Evolutionary conservation across 768 basidiomycete genomes (phyloP), one percentile per base, ranked within the genome.

Genomic region (Lactarius pseudohatsudake): DNA sequence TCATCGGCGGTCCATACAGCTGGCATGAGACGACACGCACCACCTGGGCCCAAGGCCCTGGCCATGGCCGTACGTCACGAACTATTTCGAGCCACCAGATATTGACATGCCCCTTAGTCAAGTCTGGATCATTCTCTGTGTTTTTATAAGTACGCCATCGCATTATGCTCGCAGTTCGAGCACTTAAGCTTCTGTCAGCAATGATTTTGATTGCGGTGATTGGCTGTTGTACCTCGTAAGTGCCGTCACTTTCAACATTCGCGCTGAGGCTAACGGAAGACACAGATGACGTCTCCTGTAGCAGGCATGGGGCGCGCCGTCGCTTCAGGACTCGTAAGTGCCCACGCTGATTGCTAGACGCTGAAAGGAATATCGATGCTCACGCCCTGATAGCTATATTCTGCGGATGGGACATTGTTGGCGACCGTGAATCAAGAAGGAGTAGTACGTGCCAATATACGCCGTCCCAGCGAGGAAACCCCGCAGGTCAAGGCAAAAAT

Each of bases 141-240:
- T 79, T 94, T 87, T 75, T 94, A 92, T 71, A 81, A 84, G 90
- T 90, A 74, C 73, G 84, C 72, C 18, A n/a, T 28, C 40, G 38
- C 43, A 43, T 53, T 4, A 11, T 28, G 13, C 53, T 28, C 54
- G 16, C 34, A 18, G 41, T 9, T 26, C 41, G 30, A 41, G 38
- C 13, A 22, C 38, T 65, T 28, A 61, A 61, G 4, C 53, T 20
- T 34, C 73, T 57, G 38, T 70, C 34, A 92, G 91, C 69, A 82
- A 93, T 71, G 76, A 82, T 57, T 91, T 94, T 71, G 81, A 91
- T 72, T 91, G 89, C 72, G 87, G 87, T 32, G 88, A 93, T 65
- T 94, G 92, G 85, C 70, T 94, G 38, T 81, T 94, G 62, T 90
- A 92, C 71, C 87, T 88, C 61, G 91, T 91, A 70, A 66, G 86